Percentiles rank a stretch among this genome's conserved stretches.
phyloP scores from a whole-genome alignment of 2,329 filamentous ascomycete genomes.

The Fusarium camptoceras region DNA sequence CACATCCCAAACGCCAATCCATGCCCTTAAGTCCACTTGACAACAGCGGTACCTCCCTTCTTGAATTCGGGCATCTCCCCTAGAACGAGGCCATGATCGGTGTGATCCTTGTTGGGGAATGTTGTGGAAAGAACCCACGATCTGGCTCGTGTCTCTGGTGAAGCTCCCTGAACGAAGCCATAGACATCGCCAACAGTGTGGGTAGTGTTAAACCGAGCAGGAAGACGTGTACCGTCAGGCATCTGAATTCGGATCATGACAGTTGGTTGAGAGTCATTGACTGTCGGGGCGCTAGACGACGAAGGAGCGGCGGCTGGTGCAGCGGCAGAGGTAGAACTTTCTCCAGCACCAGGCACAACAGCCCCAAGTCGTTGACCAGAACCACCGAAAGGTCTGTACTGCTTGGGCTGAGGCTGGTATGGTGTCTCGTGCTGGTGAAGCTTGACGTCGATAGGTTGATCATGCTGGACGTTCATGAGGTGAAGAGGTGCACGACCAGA shows the following conservation, averaged over 20 bases:
- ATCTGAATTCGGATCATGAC: conserved; percentile 81
- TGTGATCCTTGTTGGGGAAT: conserved; percentile 84
- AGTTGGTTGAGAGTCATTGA: conserved; percentile 75
- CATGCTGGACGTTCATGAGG: conserved; percentile 79
- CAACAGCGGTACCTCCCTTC: conserved; percentile 72
- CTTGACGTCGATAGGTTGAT: conserved; percentile 83
- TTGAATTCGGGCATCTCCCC: conserved; percentile 74
- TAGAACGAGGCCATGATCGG: conserved; percentile 70
- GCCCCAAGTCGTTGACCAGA: conserved; percentile 80
- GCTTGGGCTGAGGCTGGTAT: conserved; percentile 77
- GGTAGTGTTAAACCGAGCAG: conserved; percentile 84
- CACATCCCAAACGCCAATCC: conserved; percentile 37
- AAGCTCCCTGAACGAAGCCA: conserved; percentile 75
- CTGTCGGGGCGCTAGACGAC: conserved; percentile 49
- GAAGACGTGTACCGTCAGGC: conserved; percentile 79
- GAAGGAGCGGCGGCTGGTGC: conserved; percentile 51
- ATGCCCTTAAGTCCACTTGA: conserved; percentile 63
- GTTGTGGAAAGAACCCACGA: conserved; percentile 82
- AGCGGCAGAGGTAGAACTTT: conserved; percentile 28
- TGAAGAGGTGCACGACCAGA: conserved; percentile 80
- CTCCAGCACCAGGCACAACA: conserved; percentile 73
- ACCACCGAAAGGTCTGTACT: conserved; percentile 81
- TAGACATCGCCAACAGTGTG: conserved; percentile 85
- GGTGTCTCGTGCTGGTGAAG: conserved; percentile 78
- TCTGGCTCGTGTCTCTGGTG: conserved; percentile 66